A percentile compares a stretch with the other conserved stretches of the same genome.
phyloP scores from a whole-genome alignment of 768 basidiomycete genomes.

The Rickenella mellea region DNA sequence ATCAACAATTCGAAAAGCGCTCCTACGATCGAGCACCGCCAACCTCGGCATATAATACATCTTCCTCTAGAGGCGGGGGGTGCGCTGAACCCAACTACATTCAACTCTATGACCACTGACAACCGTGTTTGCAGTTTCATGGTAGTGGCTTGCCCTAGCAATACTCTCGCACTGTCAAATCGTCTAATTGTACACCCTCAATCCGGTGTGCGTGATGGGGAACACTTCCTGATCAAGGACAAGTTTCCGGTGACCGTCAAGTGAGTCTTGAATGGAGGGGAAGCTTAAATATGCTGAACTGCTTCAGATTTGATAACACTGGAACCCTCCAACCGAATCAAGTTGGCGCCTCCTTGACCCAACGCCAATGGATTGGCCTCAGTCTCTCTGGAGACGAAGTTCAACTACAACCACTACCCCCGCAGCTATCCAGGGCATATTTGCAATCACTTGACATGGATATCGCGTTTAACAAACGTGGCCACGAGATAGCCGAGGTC shows the following conservation, averaged over 20 bases:
- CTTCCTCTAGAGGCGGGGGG: slow-evolving; percentile 20
- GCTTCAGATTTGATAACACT: slow-evolving; percentile 69
- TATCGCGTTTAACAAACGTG: slow-evolving; percentile 50
- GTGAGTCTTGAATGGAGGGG: slow-evolving; percentile 29
- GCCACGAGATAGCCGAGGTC: slow-evolving; percentile 49
- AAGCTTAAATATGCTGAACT: background rate
- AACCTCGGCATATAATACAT: slow-evolving; percentile 17
- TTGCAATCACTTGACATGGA: slow-evolving; percentile 78
- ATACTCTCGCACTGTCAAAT: slow-evolving; percentile 68
- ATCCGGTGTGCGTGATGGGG: slow-evolving; percentile 61
- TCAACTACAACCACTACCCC: slow-evolving; percentile 52
- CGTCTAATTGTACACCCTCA: slow-evolving; percentile 66
- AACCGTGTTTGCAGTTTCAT: slow-evolving; percentile 29
- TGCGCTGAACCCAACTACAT: slow-evolving; percentile 1
- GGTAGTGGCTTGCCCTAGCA: slow-evolving; percentile 54
- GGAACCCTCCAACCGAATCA: slow-evolving; percentile 56
- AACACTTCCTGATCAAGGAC: slow-evolving; percentile 71
- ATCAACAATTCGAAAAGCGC: slow-evolving; percentile 41
- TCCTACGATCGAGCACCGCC: slow-evolving; percentile 31
- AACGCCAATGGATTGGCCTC: slow-evolving; percentile 86
- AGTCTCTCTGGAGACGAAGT: slow-evolving; percentile 71
- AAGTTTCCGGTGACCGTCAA: slow-evolving; percentile 62
- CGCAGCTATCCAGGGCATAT: slow-evolving; percentile 39
- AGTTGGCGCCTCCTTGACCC: slow-evolving; percentile 68
- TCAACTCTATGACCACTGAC: slow-evolving; percentile 2